Percentiles rank a stretch among this genome's conserved stretches.
phyloP scores from a whole-genome alignment of 2,329 filamentous ascomycete genomes.

The Penicillium hesseltinei region DNA sequence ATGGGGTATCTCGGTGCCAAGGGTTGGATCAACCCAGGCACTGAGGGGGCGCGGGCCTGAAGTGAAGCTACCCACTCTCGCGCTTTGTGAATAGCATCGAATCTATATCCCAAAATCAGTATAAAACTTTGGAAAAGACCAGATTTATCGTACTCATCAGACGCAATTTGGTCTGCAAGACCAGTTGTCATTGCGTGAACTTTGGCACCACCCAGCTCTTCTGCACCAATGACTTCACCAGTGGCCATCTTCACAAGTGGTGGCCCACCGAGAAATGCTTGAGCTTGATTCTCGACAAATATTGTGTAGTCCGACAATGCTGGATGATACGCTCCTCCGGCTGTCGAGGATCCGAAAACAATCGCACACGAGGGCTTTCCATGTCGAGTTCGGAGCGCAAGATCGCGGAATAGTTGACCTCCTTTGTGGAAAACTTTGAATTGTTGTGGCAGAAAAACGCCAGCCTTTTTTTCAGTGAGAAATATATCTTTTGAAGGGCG shows the following conservation, averaged over 20 bases:
- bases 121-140: background rate
- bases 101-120: conserved; percentile 21
- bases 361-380: conserved; percentile 45
- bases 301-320: conserved; percentile 46
- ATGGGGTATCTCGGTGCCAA: conserved; percentile 33
- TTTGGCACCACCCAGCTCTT: conserved; percentile 44
- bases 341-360: conserved; percentile 48
- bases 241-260: conserved; percentile 50
- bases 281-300: conserved; percentile 45
- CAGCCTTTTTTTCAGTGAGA: conserved; percentile 26
- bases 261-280: conserved; percentile 47
- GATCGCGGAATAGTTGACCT: conserved; percentile 44
- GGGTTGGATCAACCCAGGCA: conserved; percentile 7
- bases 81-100: conserved; percentile 43
- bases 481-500: too few species aligned
- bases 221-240: conserved; percentile 44
- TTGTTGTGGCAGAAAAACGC: conserved; percentile 46
- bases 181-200: conserved; percentile 45
- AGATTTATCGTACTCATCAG: conserved; percentile 37
- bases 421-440: conserved; percentile 48
- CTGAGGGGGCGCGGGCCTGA: conserved; percentile 4
- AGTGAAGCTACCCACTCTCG: conserved; percentile 38
- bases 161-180: conserved; percentile 45
- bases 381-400: conserved; percentile 39
- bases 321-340: conserved; percentile 45